Evolutionary conservation across 1,284 basidiomycete species (phyloP).

Genomic region (Naganishia albida): DNA sequence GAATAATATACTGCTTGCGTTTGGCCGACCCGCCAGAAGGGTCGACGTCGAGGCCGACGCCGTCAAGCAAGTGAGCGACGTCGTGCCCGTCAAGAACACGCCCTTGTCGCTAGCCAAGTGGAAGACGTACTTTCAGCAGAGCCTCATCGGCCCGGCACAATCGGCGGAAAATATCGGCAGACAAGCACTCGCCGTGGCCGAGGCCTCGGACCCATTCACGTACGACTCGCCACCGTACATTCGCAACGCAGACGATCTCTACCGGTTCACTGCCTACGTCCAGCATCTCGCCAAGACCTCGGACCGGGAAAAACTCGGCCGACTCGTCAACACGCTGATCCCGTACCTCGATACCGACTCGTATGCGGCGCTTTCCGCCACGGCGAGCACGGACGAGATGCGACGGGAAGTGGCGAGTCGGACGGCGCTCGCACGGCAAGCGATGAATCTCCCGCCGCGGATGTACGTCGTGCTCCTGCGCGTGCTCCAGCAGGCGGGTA

Average conservation of each 20-base stretch:
- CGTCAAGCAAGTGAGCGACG: not conserved
- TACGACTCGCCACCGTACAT: slow-evolving; percentile 24
- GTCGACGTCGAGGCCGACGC: slow-evolving; percentile 1
- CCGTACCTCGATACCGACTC: slow-evolving; percentile 22
- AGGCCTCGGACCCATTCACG: slow-evolving; percentile 9
- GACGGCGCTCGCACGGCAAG: slow-evolving; percentile 8
- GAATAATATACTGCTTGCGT: slow-evolving; percentile 13
- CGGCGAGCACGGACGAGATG: not conserved
- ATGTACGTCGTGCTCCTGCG: slow-evolving; percentile 39
- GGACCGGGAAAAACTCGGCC: slow-evolving; percentile 10
- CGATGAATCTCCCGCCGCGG: slow-evolving; percentile 12
- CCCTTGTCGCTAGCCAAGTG: slow-evolving; percentile 6
- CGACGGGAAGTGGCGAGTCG: slow-evolving; percentile 13
- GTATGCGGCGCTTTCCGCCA: slow-evolving; percentile 11
- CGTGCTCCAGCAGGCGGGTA: slow-evolving; percentile 39
- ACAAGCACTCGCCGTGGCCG: slow-evolving; percentile 6
- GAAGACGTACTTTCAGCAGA: slow-evolving; percentile 19
- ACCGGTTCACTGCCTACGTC: slow-evolving; percentile 17
- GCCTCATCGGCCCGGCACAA: slow-evolving; percentile 6
- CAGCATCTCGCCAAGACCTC: slow-evolving; percentile 11
- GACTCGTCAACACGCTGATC: slow-evolving; percentile 21
- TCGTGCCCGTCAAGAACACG: not conserved
- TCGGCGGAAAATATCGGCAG: not conserved
- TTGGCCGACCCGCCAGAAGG: slow-evolving; percentile 10
- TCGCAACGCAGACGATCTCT: slow-evolving; percentile 12